Evolutionary conservation across 2,329 filamentous ascomycete species (phyloP).

Genomic region (Aspergillus aculeatinus): DNA sequence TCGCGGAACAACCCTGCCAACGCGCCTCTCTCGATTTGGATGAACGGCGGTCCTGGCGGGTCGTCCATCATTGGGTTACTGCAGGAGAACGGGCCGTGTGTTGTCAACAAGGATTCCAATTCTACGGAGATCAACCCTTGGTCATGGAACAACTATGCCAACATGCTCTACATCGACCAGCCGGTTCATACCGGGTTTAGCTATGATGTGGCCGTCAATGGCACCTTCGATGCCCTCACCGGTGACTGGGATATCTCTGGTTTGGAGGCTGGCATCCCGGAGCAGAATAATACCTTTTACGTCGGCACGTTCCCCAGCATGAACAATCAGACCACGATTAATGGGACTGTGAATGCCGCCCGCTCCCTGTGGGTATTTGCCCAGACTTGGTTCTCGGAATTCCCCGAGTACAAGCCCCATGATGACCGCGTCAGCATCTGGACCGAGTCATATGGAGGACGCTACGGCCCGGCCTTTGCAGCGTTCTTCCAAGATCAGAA

Average conservation of each 20-base stretch:
- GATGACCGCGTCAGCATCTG: constrained; percentile 52
- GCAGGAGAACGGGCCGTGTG: constrained; percentile 55
- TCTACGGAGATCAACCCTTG: constrained; percentile 56
- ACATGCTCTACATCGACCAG: constrained; percentile 71
- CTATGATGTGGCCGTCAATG: constrained; percentile 49
- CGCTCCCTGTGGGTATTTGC: constrained; percentile 59
- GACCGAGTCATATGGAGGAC: constrained; percentile 49
- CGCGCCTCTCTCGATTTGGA: constrained; percentile 61
- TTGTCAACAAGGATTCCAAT: constrained; percentile 53
- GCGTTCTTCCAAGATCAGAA: constrained; percentile 46
- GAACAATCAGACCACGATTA: constrained; percentile 46
- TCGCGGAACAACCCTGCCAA: constrained; percentile 52
- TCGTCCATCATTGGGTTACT: constrained; percentile 58
- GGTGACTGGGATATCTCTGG: constrained; percentile 26
- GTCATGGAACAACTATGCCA: constrained; percentile 63
- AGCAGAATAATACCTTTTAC: constrained; percentile 54
- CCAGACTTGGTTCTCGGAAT: constrained; percentile 62
- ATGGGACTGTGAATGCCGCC: constrained; percentile 54
- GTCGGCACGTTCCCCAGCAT: constrained; percentile 54
- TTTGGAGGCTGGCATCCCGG: constrained; percentile 29
- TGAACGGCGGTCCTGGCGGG: constrained; percentile 62
- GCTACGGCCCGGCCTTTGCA: constrained; percentile 44
- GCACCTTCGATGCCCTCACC: constrained; percentile 35
- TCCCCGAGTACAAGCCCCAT: constrained; percentile 61
- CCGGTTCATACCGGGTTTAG: constrained; percentile 61